A percentile compares a stretch with the other conserved stretches of the same genome.
phyloP scores from a whole-genome alignment of 139 green algal species.

The Penium margaritaceum region DNA sequence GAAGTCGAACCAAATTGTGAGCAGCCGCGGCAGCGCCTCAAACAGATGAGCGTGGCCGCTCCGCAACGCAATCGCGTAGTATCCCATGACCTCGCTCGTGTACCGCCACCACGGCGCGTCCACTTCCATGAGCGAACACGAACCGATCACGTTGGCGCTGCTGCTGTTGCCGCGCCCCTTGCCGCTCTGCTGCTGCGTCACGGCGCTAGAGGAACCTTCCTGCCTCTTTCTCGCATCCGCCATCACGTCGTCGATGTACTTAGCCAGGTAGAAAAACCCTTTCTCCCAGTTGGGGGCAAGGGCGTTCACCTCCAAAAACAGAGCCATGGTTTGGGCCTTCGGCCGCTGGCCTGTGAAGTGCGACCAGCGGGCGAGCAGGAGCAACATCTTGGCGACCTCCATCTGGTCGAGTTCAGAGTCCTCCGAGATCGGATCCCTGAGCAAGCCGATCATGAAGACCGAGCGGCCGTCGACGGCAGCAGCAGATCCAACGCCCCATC shows the following conservation, averaged over 20 bases:
- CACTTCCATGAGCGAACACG: too few relatives aligned
- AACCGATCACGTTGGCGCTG: too few relatives aligned
- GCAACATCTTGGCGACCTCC: too few relatives aligned
- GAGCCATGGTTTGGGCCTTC: conserved; percentile 55
- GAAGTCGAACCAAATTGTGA: conserved; percentile 92
- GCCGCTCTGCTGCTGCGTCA: neutral
- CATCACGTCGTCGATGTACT: conserved; percentile 77
- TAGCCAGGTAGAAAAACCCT: conserved; percentile 71
- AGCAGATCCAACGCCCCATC: too few relatives aligned
- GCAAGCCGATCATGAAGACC: too few relatives aligned
- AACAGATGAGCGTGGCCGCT: conserved; percentile 63
- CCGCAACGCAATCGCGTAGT: conserved; percentile 66
- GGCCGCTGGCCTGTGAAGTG: conserved; percentile 64
- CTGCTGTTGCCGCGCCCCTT: too few relatives aligned
- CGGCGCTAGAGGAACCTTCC: conserved; percentile 9
- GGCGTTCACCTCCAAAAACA: conserved; percentile 63
- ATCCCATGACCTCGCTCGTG: conserved; percentile 56
- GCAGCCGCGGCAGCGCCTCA: conserved; percentile 78
- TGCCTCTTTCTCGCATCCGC: conserved; percentile 48
- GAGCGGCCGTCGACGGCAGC: too few relatives aligned
- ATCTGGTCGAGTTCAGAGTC: too few relatives aligned
- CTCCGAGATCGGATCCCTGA: too few relatives aligned
- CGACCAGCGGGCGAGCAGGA: conserved; percentile 71
- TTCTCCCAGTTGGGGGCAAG: conserved; percentile 68
- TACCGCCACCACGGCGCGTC: conserved; percentile 41